Evolutionary conservation across 345 rosid genomes (phyloP).

Genomic region (Clarkia xantiana): DNA sequence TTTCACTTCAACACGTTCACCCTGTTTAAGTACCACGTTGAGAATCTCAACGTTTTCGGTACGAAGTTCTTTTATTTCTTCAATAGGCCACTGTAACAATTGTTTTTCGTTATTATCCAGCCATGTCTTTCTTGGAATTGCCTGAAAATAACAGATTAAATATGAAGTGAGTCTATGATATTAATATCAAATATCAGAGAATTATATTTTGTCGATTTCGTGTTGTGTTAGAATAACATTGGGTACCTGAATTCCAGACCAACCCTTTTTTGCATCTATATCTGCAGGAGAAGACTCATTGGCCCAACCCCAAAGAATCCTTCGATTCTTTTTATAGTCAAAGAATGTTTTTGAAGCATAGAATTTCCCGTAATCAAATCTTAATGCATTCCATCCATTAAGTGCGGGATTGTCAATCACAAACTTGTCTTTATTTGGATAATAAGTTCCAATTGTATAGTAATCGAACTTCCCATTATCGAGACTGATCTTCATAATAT

Average conservation of each 20-base stretch:
- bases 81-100: slow-evolving; percentile 60
- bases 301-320: slow-evolving; percentile 74
- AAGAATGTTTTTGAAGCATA: slow-evolving; percentile 84
- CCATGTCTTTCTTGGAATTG: slow-evolving; percentile 62
- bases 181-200: neutral
- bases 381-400: slow-evolving; percentile 70
- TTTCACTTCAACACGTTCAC: slow-evolving; percentile 34
- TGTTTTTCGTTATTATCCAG: slow-evolving; percentile 46
- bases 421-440: slow-evolving; percentile 25
- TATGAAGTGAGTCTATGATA: too few relatives aligned
- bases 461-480: slow-evolving; percentile 61
- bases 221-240: neutral
- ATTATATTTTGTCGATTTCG: neutral
- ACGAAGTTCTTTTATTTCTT: slow-evolving; percentile 44
- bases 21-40: slow-evolving; percentile 18
- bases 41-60: slow-evolving; percentile 17
- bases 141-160: slow-evolving; percentile 5
- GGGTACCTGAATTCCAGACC: slow-evolving; percentile 78
- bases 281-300: slow-evolving; percentile 48
- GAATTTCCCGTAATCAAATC: slow-evolving; percentile 66
- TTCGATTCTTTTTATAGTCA: slow-evolving; percentile 30
- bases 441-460: slow-evolving; percentile 53
- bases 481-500: slow-evolving; percentile 61
- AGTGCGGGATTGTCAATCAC: slow-evolving; percentile 32
- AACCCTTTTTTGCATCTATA: slow-evolving; percentile 36